phyloP scores from a whole-genome alignment of 495 filamentous ascomycete genomes.

The Trichoderma asperelloides region DNA sequence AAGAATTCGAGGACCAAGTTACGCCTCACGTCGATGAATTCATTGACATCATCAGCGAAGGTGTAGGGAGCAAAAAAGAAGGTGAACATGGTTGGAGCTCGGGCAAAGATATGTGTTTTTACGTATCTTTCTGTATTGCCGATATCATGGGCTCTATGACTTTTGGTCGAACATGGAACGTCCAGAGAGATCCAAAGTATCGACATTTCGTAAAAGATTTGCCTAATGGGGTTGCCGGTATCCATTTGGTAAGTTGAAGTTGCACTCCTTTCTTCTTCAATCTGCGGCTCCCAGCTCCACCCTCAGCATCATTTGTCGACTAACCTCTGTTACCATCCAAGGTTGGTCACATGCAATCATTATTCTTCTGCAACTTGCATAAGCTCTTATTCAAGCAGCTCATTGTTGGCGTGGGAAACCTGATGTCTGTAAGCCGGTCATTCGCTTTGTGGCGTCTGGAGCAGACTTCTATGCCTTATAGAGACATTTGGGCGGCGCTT shows the following conservation, averaged over 20 bases:
- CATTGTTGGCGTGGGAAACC: background rate
- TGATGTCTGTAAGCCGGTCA: background rate
- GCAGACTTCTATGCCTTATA: background rate
- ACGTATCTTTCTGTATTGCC: background rate
- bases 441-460: constrained; percentile 1
- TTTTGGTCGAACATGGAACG: background rate
- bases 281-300: background rate
- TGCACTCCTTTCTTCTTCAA: background rate
- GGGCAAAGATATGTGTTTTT: background rate
- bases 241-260: background rate
- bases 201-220: background rate
- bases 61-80: background rate
- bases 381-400: background rate
- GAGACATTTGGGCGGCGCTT: background rate
- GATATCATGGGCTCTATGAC: background rate
- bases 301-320: background rate
- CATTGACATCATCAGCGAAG: background rate
- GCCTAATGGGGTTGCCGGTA: background rate
- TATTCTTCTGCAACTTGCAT: background rate
- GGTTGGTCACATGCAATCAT: background rate
- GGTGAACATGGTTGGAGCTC: background rate
- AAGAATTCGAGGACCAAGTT: background rate
- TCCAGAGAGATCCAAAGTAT: background rate
- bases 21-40: background rate
- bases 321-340: background rate